Conservation (phyloP, 768 basidiomycete species). For the Strobilomyces echinocephalus region DNA sequence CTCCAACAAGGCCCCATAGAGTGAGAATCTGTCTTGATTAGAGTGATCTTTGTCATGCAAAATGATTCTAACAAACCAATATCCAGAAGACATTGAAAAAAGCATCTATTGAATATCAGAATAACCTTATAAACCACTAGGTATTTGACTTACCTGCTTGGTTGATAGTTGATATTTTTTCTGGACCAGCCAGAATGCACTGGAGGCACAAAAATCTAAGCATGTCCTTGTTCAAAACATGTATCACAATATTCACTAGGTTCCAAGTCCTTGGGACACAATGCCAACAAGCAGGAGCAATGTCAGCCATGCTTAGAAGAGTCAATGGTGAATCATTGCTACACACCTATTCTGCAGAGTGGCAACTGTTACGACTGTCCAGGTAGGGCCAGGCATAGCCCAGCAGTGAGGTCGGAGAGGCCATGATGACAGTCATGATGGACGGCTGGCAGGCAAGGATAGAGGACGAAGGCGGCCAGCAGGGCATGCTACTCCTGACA, state of each 20-base stretch:
- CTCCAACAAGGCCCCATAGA: slow-evolving; percentile 73
- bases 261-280: slow-evolving; percentile 58
- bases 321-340: neutral
- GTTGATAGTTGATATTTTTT: slow-evolving; percentile 60
- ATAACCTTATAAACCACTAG: neutral
- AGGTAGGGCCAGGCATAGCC: too few species aligned
- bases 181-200: slow-evolving; percentile 66
- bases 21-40: slow-evolving; percentile 47
- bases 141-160: slow-evolving; percentile 38
- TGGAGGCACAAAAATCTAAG: slow-evolving; percentile 27
- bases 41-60: neutral
- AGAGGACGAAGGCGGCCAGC: too few species aligned
- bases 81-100: slow-evolving; percentile 70
- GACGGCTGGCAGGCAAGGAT: too few species aligned
- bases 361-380: too few species aligned
- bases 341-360: slow-evolving; percentile 66
- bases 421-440: too few species aligned
- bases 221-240: neutral
- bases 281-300: slow-evolving; percentile 64
- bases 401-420: too few species aligned
- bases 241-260: slow-evolving; percentile 45
- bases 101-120: slow-evolving; percentile 48
- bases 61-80: slow-evolving; percentile 38
- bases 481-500: too few species aligned
- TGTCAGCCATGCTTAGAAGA: slow-evolving; percentile 37